Conservation (phyloP, 108 stramenopile genomes). For the Cylindrotheca closterium region DNA sequence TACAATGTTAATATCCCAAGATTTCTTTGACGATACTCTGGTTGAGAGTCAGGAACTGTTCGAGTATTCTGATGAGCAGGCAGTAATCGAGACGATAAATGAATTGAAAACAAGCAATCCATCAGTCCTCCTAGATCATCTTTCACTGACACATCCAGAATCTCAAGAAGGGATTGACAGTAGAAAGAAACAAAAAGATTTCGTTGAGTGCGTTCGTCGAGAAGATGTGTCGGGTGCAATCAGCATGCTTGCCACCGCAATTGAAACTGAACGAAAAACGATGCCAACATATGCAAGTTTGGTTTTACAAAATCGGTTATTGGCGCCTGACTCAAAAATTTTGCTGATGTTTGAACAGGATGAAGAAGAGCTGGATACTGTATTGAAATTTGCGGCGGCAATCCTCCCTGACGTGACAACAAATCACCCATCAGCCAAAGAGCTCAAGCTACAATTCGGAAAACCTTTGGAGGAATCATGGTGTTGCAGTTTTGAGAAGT, state of each 20-base stretch:
- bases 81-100: slow-evolving; percentile 67
- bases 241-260: background rate
- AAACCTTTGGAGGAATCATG: slow-evolving; percentile 12
- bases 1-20: no score
- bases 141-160: slow-evolving; percentile 57
- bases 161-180: slow-evolving; percentile 33
- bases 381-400: slow-evolving; percentile 15
- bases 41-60: slow-evolving; percentile 76
- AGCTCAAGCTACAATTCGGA: slow-evolving; percentile 15
- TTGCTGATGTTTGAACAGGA: slow-evolving; percentile 3
- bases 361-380: background rate
- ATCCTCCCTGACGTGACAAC: slow-evolving; percentile 15
- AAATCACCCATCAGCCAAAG: slow-evolving; percentile 4
- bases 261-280: background rate
- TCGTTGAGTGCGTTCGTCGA: slow-evolving; percentile 7
- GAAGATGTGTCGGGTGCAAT: slow-evolving; percentile 10
- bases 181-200: slow-evolving; percentile 18
- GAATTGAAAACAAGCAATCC: slow-evolving; percentile 36
- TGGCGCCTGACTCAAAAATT: background rate
- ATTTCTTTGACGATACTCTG: slow-evolving; percentile 76
- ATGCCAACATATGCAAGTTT: slow-evolving; percentile 11
- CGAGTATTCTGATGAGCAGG: slow-evolving; percentile 62
- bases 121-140: slow-evolving; percentile 24
- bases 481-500: slow-evolving; percentile 6
- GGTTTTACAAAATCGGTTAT: slow-evolving; percentile 14